Base-by-base conservation (phyloP, 2,329 filamentous ascomycete genomes). In the Waltergamsia citrina region DNA sequence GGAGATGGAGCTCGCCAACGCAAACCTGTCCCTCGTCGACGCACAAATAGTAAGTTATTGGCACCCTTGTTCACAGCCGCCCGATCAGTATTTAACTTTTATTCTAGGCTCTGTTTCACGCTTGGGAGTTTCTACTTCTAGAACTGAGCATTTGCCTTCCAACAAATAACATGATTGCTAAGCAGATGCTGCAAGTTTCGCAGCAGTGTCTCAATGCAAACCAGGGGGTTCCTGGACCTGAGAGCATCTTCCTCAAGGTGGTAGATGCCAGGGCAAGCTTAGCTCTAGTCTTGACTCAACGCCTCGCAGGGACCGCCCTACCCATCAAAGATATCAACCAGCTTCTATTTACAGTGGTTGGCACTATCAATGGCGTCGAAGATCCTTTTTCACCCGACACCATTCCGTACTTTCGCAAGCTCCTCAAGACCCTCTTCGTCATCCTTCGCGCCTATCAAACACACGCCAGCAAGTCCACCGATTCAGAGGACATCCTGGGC, bases 11-110 rank as follows among this genome's bases (percentile, higher is more conserved):
- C 78, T 78, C 40, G 92, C 90, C 27, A 98, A 98, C 54, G 65
- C 82, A 41, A 96, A 98, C 55, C 57, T 98, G 34, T 94, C 88
- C 17, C 67, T 94, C 22, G 86, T 98, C 22, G 87, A 96, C 54
- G 85, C 90, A 17, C 87, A 98, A 62, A 80, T 92, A 43, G 79
- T 85, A 66, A 60, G 79, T 7, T 64, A n/a, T n/a, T n/a, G n/a
- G n/a, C n/a, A 15, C 18, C n/a, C 12, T 14, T 26, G 23, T 29
- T 6, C 22, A 17, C 28, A n/a, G n/a, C n/a, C n/a, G n/a, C n/a
- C n/a, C n/a, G n/a, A n/a, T n/a, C n/a, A n/a, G n/a, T n/a, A n/a
- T n/a, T n/a, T n/a, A n/a, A n/a, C n/a, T n/a, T n/a, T 22, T n/a
- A 9, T 22, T 11, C 9, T 47, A 85, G 81, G 74, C 78, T 28